Base-by-base conservation (phyloP, 441 rosid genomes). In the Mallotus japonicus region DNA sequence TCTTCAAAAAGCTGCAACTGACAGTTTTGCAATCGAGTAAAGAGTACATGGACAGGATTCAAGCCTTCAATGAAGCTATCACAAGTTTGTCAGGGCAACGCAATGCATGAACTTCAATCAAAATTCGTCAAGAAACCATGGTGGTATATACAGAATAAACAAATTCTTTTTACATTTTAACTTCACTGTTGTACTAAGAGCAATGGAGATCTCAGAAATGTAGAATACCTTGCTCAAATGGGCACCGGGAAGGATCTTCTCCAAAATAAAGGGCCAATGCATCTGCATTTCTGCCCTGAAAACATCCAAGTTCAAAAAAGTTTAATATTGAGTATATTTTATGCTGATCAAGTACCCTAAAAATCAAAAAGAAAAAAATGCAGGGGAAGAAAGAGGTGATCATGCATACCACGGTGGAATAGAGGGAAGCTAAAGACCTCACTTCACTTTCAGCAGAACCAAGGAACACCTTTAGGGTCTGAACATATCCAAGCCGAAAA, bases 201-300 rank as follows among this genome's bases (percentile, higher is more conserved):
- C 13, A 8, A 11, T 13, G 1, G 46, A 22, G 42, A 55, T 17
- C 17, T 59, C 9, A 20, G 49, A 37, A 34, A 5, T 22, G 71
- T 16, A 37, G 2, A 64, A 10, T 55, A 95, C 98, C 99, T 90
- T 95, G 99, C 80, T 95, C 99, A 65, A 92, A 92, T 34, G 97
- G 87, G 74, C 97, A 95, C 46, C 91, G 90, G 28, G 90, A 89
- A 40, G 98, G 99, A 85, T 95, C 98, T 83, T 95, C 99, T 32
- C 99, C 98, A 65, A 92, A 95, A 78, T 95, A 95, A 78, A 89
- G 85, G 71, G 93, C 90, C 82, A 92, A 79, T 57, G 93, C 92
- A 80, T 95, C 99, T 53, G 87, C 99, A 70, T 92, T 92, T 81
- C 95, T 87, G 62, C 99, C 99, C 99, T 90, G 88, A 67, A 78